Percentiles rank a stretch among this genome's conserved stretches.
These are phyloP conservation scores for Emergomyces pasteurianus DNA, from an alignment of 2,329 filamentous ascomycete genomes.

Conservation along the genomic window DNA sequence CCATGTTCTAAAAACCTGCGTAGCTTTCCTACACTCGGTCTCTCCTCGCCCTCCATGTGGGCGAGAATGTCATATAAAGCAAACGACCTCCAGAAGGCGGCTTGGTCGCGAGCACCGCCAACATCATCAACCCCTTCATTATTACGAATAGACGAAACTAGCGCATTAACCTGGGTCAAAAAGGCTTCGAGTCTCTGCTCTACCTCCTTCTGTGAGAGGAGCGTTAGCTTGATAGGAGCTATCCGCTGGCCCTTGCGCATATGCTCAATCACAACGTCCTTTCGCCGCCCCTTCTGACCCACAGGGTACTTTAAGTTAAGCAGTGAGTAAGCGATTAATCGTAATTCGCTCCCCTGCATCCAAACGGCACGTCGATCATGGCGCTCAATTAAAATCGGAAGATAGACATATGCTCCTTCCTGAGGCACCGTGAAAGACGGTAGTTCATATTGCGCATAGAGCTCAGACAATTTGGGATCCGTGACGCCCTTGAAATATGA, in stretches of 20 bases:
- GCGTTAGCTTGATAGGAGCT: slow-evolving; percentile 16
- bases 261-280: slow-evolving; percentile 20
- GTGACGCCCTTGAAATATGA: slow-evolving; percentile 13
- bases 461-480: slow-evolving; percentile 42
- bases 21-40: slow-evolving; percentile 13
- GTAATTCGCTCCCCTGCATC: slow-evolving; percentile 40
- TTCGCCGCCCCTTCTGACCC: slow-evolving; percentile 8
- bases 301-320: slow-evolving; percentile 28
- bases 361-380: slow-evolving; percentile 45
- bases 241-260: slow-evolving; percentile 27
- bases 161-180: slow-evolving; percentile 11
- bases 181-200: slow-evolving; percentile 12
- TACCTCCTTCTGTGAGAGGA: slow-evolving; percentile 15
- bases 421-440: slow-evolving; percentile 11
- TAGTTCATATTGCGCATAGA: slow-evolving; percentile 34
- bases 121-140: neutral
- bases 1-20: slow-evolving; percentile 20
- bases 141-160: slow-evolving; percentile 8
- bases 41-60: slow-evolving; percentile 5
- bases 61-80: slow-evolving; percentile 22
- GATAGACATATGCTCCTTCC: slow-evolving; percentile 41
- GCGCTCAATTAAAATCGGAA: slow-evolving; percentile 52
- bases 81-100: slow-evolving; percentile 23
- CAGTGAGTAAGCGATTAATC: slow-evolving; percentile 45
- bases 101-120: neutral